These are phyloP conservation scores for Fistulinella prunicolor DNA, from an alignment of 768 basidiomycete genomes.

Conservation along the genomic window DNA sequence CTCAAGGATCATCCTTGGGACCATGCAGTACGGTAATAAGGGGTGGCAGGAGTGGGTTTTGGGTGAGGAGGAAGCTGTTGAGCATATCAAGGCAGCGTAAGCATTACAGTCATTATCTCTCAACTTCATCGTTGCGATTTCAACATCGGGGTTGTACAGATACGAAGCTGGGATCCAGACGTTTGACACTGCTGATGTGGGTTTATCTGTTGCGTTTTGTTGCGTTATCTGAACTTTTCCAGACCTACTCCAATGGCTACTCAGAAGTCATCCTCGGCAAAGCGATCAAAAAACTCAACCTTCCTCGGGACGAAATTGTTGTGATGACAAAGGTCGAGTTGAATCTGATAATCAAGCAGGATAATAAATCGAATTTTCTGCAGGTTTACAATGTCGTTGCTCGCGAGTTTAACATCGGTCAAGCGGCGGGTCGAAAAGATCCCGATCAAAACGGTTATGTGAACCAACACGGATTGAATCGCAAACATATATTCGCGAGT, in stretches of 20 bases:
- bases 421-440: conserved; percentile 16
- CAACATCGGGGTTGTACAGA: conserved; percentile 12
- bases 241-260: conserved; percentile 64
- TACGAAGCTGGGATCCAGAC: conserved; percentile 37
- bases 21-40: conserved; percentile 43
- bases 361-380: neutral
- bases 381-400: conserved; percentile 44
- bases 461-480: conserved; percentile 45
- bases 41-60: conserved; percentile 56
- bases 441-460: conserved; percentile 43
- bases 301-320: conserved; percentile 75
- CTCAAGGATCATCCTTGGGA: conserved; percentile 49
- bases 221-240: neutral
- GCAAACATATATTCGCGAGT: conserved; percentile 61
- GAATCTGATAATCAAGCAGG: neutral
- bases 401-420: conserved; percentile 13
- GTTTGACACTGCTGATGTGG: conserved; percentile 34
- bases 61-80: conserved; percentile 41
- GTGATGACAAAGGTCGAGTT: conserved; percentile 66
- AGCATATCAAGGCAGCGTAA: conserved; percentile 49
- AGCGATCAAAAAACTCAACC: conserved; percentile 60
- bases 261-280: conserved; percentile 70
- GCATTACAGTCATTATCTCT: conserved; percentile 3
- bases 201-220: conserved; percentile 3
- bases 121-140: neutral